These are phyloP conservation scores for Rhodotorula sp. DNA, from an alignment of 1,284 basidiomycete species.

Conservation along the genomic window DNA sequence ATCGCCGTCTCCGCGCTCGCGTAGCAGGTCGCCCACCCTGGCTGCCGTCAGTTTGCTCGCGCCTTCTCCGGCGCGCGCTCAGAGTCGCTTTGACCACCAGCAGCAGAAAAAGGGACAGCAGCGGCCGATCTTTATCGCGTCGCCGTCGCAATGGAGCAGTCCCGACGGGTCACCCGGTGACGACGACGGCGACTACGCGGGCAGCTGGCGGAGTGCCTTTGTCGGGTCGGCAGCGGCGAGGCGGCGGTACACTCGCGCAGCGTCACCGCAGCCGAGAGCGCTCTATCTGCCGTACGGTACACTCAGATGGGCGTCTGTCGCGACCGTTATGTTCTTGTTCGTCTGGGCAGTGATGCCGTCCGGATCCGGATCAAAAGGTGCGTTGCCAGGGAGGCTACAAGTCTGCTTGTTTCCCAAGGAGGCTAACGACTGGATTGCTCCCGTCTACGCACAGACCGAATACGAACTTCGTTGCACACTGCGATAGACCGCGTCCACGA, in stretches of 20 bases:
- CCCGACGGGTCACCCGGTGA: not conserved
- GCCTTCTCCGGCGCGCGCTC: not conserved
- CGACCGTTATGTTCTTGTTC: not conserved
- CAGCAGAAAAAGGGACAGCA: not conserved
- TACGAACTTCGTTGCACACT: not conserved
- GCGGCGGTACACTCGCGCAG: too few species aligned
- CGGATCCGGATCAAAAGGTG: not conserved
- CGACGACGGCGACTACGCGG: not conserved
- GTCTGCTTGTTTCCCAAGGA: not conserved
- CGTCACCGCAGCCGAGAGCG: too few species aligned
- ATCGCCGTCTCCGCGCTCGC: too few species aligned
- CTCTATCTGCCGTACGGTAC: not conserved
- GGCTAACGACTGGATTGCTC: not conserved
- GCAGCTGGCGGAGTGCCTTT: not conserved
- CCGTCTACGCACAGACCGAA: not conserved
- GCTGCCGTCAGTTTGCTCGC: not conserved
- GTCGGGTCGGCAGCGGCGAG: too few species aligned
- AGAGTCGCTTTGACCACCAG: not conserved
- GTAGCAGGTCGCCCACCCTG: not conserved
- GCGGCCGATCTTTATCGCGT: not conserved
- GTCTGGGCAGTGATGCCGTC: not conserved
- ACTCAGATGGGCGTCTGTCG: not conserved
- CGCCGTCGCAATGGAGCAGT: not conserved
- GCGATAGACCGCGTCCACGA: conserved; percentile 1
- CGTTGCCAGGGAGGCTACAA: not conserved